phyloP scores from a whole-genome alignment of 257 asterid genomes.

The Ajuga chamaepitys region DNA sequence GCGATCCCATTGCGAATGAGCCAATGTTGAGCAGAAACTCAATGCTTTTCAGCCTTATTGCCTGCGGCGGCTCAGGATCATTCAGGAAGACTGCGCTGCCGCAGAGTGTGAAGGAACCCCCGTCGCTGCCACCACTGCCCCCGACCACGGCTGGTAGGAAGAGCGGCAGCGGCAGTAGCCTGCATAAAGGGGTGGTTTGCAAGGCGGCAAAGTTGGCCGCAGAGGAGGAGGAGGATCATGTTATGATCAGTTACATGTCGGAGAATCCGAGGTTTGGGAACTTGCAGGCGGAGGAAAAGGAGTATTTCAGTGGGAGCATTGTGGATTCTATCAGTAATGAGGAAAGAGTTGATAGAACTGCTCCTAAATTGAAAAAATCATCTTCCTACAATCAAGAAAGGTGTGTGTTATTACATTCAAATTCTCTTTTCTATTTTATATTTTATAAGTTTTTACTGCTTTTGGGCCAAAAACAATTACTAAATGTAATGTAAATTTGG shows the following conservation, averaged over 20 bases:
- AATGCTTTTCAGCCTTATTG: constrained; percentile 58
- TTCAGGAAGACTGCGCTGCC: constrained; percentile 36
- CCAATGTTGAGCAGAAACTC: constrained; percentile 62
- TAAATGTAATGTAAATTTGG: too few species aligned
- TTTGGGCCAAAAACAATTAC: too few species aligned
- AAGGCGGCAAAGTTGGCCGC: constrained; percentile 22
- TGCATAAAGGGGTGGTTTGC: constrained; percentile 48
- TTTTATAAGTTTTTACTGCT: too few species aligned
- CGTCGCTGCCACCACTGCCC: not conserved
- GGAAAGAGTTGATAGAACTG: constrained; percentile 10
- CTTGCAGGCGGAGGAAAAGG: constrained; percentile 64
- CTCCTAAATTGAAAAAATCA: constrained; percentile 55
- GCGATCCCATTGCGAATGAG: constrained; percentile 43
- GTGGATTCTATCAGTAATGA: constrained; percentile 51
- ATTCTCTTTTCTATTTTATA: not conserved
- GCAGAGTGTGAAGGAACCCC: constrained; percentile 7
- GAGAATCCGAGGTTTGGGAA: constrained; percentile 91
- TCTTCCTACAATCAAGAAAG: constrained; percentile 79
- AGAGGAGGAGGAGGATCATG: constrained; percentile 34
- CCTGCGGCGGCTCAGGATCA: constrained; percentile 73
- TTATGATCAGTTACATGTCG: constrained; percentile 61
- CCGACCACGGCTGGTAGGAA: constrained; percentile 29
- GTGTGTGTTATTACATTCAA: constrained; percentile 14
- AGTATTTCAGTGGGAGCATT: constrained; percentile 90
- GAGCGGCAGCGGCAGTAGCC: constrained; percentile 40